A percentile compares a stretch with the other conserved stretches of the same genome.
Evolutionary conservation across 1,139 yeast genomes (phyloP).

Genomic region (Kodamaea sp.): DNA sequence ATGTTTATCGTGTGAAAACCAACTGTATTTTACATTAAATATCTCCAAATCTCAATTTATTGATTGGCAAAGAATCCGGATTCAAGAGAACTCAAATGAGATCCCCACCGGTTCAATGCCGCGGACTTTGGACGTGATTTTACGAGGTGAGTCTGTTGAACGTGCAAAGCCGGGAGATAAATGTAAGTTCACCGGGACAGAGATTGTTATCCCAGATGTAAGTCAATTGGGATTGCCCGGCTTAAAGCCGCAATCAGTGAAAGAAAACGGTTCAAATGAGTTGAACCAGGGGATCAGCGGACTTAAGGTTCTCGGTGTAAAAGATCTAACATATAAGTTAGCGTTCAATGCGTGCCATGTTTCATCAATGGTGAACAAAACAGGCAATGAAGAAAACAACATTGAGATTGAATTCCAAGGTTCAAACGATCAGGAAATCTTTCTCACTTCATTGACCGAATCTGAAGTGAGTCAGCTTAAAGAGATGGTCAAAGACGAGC

Average conservation of each 20-base stretch:
- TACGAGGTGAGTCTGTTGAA: conserved; percentile 94
- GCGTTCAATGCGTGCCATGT: conserved; percentile 94
- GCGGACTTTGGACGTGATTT: conserved; percentile 86
- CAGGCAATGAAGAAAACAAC: conserved; percentile 25
- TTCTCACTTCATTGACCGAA: conserved; percentile 73
- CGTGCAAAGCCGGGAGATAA: conserved; percentile 98
- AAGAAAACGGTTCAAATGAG: conserved; percentile 70
- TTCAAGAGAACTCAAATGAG: conserved; percentile 92
- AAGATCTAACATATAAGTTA: conserved; percentile 88
- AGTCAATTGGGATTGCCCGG: conserved; percentile 97
- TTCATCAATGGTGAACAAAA: conserved; percentile 49
- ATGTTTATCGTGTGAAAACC: conserved; percentile 89
- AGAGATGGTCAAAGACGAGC: conserved; percentile 87
- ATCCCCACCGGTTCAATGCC: conserved; percentile 99
- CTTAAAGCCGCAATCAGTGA: conserved; percentile 77
- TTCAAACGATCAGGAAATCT: conserved; percentile 69
- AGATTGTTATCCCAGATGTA: conserved; percentile 93
- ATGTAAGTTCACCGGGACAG: conserved; percentile 92
- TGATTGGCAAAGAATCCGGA: conserved; percentile 96
- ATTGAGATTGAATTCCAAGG: conserved; percentile 32
- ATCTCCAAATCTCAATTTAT: conserved; percentile 81
- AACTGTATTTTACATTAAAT: conserved; percentile 79
- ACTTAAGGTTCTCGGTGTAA: conserved; percentile 80
- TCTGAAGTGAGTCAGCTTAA: conserved; percentile 83
- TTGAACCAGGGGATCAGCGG: conserved; percentile 84